These are phyloP conservation scores for Saccharomycopsis hybrid DNA, from an alignment of 1,139 yeast species.

Conservation along the genomic window DNA sequence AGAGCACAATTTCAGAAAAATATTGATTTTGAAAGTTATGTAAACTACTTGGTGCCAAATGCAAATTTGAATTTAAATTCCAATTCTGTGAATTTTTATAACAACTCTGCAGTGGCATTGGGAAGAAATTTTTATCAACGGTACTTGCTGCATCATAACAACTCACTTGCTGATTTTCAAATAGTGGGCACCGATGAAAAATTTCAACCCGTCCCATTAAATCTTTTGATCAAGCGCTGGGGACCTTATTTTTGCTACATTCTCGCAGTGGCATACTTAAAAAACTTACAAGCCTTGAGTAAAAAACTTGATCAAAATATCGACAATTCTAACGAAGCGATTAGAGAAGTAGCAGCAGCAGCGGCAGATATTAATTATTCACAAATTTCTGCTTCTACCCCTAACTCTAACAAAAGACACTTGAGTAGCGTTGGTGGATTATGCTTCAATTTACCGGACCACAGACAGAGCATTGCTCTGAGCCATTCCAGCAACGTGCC, in stretches of 20 bases:
- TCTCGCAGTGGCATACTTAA: slow-evolving; percentile 56
- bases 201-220: slow-evolving; percentile 53
- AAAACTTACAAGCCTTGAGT: slow-evolving; percentile 44
- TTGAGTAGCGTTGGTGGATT: neutral
- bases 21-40: slow-evolving; percentile 54
- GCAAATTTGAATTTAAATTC: slow-evolving; percentile 47
- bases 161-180: slow-evolving; percentile 61
- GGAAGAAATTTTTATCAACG: slow-evolving; percentile 71
- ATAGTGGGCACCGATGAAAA: slow-evolving; percentile 62
- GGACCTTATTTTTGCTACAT: slow-evolving; percentile 60
- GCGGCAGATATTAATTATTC: neutral
- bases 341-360: neutral
- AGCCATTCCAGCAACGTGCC: neutral
- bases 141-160: slow-evolving; percentile 37
- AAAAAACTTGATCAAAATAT: slow-evolving; percentile 17
- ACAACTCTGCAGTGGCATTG: slow-evolving; percentile 60
- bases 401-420: neutral
- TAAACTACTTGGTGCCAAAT: slow-evolving; percentile 71
- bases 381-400: neutral
- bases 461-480: neutral
- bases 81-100: slow-evolving; percentile 62
- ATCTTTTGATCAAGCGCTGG: slow-evolving; percentile 65
- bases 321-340: neutral
- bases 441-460: neutral
- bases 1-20: slow-evolving; percentile 6